Percentiles rank a stretch among this genome's conserved stretches.
Evolutionary conservation across 2,329 filamentous ascomycete genomes (phyloP).

Genomic region (Verticillium tricorpus): DNA sequence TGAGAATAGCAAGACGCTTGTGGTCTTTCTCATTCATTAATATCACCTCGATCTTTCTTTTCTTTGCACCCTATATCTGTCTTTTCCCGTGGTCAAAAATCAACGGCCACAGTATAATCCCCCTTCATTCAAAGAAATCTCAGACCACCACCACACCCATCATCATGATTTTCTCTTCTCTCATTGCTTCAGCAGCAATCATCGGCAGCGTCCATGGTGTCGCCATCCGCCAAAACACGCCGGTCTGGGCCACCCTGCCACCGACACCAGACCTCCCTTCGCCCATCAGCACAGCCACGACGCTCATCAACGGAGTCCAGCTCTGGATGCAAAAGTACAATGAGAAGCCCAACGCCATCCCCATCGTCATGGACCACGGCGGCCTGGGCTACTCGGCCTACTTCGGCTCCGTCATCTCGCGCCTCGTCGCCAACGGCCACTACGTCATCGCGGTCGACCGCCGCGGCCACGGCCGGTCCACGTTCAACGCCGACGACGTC

Average conservation of each 20-base stretch:
- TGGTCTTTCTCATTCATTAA: not conserved
- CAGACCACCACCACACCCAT: not conserved
- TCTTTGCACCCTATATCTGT: not conserved
- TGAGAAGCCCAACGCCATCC: conserved; percentile 22
- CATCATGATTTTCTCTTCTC: not conserved
- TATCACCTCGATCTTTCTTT: not conserved
- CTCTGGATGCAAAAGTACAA: conserved; percentile 39
- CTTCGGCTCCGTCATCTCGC: conserved; percentile 31
- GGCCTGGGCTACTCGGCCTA: conserved; percentile 37
- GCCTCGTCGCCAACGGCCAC: conserved; percentile 24
- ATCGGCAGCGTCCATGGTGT: conserved; percentile 10
- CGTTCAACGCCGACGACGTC: conserved; percentile 25
- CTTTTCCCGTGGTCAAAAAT: not conserved
- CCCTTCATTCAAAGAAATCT: not conserved
- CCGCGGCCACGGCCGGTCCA: conserved; percentile 35
- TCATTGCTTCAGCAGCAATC: not conserved
- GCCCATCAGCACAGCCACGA: conserved; percentile 23
- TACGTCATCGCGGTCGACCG: conserved; percentile 35
- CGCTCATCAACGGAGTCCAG: conserved; percentile 28
- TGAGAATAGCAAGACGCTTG: not conserved
- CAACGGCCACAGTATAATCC: not conserved
- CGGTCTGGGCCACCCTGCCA: conserved; percentile 29
- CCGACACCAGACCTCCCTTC: conserved; percentile 30
- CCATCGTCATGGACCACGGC: conserved; percentile 34
- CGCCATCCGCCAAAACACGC: conserved; percentile 18